Evolutionary conservation across 2,329 filamentous ascomycete genomes (phyloP), one percentile per base, ranked within the genome.

Genomic region (Davidsoniella virescens): DNA sequence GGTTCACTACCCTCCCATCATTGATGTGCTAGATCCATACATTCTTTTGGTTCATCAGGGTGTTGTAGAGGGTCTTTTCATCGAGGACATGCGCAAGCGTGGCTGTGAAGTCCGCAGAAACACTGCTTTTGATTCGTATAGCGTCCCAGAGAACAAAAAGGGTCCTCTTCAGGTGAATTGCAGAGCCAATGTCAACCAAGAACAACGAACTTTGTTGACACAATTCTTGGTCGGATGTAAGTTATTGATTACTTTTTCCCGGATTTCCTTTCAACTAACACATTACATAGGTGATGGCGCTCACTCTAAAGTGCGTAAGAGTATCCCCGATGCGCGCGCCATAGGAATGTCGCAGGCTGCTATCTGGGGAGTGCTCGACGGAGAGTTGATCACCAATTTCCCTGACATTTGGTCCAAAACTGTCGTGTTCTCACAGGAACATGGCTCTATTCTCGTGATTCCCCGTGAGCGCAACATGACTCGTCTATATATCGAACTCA

Each of bases 341-440:
- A 70, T 79, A 20, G 69, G 70, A 47, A 62, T 70, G 59, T 75
- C 78, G 8, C 69, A 71, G 54, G 63, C 69, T 10, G 68, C 70
- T 17, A 68, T 75, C 36, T 86, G 82, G 82, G 82, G 80, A 50
- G 81, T 86, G 2, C 65, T 86, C 2, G 82, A 86, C 60, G 81
- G 80, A 56, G 75, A 78, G 59, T 64, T 85, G 8, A 75, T 81
- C 41, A 85, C 81, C 6, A 72, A 84, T 59, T 85, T 86, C 56
- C 82, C 82, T 1, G 81, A 85, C 57, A 73, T 85, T 45, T 85
- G 80, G 80, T 82, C 76, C 61, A 85, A 85, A 64, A 79, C 80
- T 0, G 72, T 82, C 0, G 70, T 84, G 6, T 80, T 80, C 55
- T 80, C 77, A 2, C 75, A 84, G 54, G 70, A 75, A 52, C 70